phyloP scores from a whole-genome alignment of 495 filamentous ascomycete species.

The Xylaria acuta region DNA sequence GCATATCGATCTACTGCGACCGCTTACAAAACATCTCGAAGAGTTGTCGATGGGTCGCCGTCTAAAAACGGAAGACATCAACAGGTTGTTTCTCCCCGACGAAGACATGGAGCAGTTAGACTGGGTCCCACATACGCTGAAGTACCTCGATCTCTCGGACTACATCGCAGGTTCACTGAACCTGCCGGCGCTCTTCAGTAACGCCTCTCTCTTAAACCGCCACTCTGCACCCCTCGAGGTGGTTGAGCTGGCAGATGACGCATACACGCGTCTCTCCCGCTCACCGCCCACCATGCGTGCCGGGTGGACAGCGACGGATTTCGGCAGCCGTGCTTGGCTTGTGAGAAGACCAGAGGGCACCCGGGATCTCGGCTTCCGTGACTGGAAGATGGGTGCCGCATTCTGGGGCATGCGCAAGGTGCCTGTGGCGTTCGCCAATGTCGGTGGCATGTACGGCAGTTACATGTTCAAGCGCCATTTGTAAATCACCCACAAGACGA shows the following conservation, averaged over 20 bases:
- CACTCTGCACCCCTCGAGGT: slow-evolving; percentile 77
- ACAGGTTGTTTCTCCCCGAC: slow-evolving; percentile 59
- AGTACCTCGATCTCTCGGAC: slow-evolving; percentile 73
- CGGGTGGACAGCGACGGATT: slow-evolving; percentile 74
- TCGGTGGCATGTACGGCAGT: slow-evolving; percentile 84
- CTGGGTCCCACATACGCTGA: slow-evolving; percentile 70
- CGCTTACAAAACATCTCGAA: slow-evolving; percentile 80
- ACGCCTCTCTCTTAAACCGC: slow-evolving; percentile 65
- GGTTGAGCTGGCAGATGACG: slow-evolving; percentile 76
- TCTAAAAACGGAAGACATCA: slow-evolving; percentile 69
- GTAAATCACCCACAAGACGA: slow-evolving; percentile 30
- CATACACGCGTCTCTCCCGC: slow-evolving; percentile 66
- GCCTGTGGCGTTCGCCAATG: slow-evolving; percentile 76
- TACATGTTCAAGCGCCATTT: slow-evolving; percentile 74
- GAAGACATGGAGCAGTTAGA: slow-evolving; percentile 47
- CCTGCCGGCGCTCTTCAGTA: slow-evolving; percentile 66
- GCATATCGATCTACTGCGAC: slow-evolving; percentile 69
- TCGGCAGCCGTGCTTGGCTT: slow-evolving; percentile 69
- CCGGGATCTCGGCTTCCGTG: slow-evolving; percentile 58
- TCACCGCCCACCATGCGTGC: slow-evolving; percentile 48
- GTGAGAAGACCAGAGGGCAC: slow-evolving; percentile 60
- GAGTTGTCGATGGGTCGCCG: slow-evolving; percentile 78
- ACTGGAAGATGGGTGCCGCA: slow-evolving; percentile 90
- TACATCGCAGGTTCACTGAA: slow-evolving; percentile 67
- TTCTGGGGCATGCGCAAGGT: slow-evolving; percentile 90